Conservation (phyloP, 257 asterid genomes). For the Rauvolfia tetraphylla region DNA sequence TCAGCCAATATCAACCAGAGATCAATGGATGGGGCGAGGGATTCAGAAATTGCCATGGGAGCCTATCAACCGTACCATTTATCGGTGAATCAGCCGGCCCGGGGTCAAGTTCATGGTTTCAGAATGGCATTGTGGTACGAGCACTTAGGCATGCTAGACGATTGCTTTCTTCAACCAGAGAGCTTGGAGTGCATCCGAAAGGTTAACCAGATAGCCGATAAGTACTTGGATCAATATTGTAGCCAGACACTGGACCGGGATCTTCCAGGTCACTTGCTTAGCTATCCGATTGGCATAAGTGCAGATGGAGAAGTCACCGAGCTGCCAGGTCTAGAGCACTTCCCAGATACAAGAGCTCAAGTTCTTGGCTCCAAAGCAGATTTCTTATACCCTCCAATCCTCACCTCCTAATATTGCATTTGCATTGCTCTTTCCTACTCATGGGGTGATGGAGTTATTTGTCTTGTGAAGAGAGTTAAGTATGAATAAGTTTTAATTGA, state of each 20-base stretch:
- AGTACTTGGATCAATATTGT: slow-evolving; percentile 46
- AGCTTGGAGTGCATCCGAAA: slow-evolving; percentile 47
- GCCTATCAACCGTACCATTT: slow-evolving; percentile 67
- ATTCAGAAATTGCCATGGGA: slow-evolving; percentile 79
- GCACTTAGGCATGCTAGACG: slow-evolving; percentile 49
- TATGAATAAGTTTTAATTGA: no score
- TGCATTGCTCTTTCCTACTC: no score
- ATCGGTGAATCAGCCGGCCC: slow-evolving; percentile 42
- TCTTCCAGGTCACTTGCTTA: slow-evolving; percentile 59
- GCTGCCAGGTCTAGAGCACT: slow-evolving; percentile 42
- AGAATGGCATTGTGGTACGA: slow-evolving; percentile 83
- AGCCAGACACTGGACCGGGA: slow-evolving; percentile 33
- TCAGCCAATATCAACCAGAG: slow-evolving; percentile 79
- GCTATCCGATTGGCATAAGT: slow-evolving; percentile 50
- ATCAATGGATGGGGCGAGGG: slow-evolving; percentile 73
- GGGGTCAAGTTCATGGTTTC: slow-evolving; percentile 65
- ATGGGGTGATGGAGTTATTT: no score
- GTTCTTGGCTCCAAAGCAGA: slow-evolving; percentile 44
- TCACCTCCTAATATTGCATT: slow-evolving; percentile 35
- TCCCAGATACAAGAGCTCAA: slow-evolving; percentile 60
- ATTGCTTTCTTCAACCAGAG: slow-evolving; percentile 43
- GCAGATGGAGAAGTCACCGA: slow-evolving; percentile 42
- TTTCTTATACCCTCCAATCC: slow-evolving; percentile 49
- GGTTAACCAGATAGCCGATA: slow-evolving; percentile 42
- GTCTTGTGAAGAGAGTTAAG: no score